A percentile compares a stretch with the other conserved stretches of the same genome.
Conservation (phyloP, 2,329 filamentous ascomycete genomes). For the Fusarium mangiferae region DNA sequence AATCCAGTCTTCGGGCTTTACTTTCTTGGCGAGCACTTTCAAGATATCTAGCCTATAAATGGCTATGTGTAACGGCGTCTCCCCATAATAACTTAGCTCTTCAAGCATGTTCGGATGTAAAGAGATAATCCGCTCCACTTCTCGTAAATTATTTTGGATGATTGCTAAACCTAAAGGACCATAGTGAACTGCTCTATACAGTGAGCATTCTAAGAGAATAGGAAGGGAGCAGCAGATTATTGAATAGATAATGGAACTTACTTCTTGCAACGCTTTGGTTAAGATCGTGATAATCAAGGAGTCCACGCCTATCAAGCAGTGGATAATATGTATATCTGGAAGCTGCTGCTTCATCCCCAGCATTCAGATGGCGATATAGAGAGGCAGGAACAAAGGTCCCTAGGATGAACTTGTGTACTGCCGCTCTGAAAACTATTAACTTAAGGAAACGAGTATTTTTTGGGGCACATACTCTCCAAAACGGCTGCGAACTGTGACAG, state of each 20-base stretch:
- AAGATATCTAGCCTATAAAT: not conserved
- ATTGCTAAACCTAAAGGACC: not conserved
- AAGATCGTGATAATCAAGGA: accelerated
- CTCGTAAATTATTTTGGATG: accelerated
- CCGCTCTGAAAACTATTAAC: too few relatives aligned
- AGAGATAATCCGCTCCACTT: not conserved
- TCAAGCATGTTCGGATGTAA: accelerated
- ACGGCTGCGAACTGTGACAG: accelerated
- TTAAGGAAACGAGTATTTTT: not conserved
- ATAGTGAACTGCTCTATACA: accelerated
- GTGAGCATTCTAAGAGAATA: accelerated
- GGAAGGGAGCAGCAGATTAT: too few relatives aligned
- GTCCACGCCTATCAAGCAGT: not conserved
- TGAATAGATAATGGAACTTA: not conserved
- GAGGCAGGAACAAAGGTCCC: not conserved
- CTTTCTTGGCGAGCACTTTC: not conserved
- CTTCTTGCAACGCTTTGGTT: accelerated
- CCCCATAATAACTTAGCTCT: accelerated
- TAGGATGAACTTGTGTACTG: too few relatives aligned
- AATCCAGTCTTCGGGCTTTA: accelerated
- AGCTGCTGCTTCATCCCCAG: not conserved
- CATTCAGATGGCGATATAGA: not conserved
- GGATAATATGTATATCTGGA: too few relatives aligned
- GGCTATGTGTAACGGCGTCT: not conserved
- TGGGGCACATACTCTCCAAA: accelerated